Evolutionary conservation across 2,329 filamentous ascomycete genomes (phyloP).

Genomic region (Paraphoma sp.): DNA sequence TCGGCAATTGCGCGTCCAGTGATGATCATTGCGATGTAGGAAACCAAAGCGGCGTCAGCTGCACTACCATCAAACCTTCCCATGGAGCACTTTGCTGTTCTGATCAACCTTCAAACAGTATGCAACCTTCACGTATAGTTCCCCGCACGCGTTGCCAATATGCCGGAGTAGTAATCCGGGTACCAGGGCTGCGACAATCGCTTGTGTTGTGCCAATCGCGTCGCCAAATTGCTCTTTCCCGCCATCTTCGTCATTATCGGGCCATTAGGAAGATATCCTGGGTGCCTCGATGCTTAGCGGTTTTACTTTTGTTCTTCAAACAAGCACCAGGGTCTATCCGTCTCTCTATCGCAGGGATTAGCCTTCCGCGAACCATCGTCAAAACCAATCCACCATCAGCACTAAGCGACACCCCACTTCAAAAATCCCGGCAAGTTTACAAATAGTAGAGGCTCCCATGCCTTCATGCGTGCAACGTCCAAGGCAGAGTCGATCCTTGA

Average conservation of each 20-base stretch:
- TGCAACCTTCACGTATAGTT: no score
- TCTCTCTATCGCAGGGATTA: slow-evolving; percentile 30
- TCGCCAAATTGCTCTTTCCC: neutral
- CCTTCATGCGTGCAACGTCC: slow-evolving; percentile 13
- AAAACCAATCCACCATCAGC: slow-evolving; percentile 21
- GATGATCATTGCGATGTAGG: neutral
- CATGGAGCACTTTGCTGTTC: no score
- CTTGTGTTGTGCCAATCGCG: neutral
- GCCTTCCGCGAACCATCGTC: slow-evolving; percentile 22
- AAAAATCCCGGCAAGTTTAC: slow-evolving; percentile 16
- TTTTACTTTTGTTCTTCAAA: slow-evolving; percentile 26
- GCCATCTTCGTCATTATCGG: slow-evolving; percentile 18
- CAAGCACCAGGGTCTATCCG: slow-evolving; percentile 21
- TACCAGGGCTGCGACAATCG: no score
- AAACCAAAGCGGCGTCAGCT: neutral
- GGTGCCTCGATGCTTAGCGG: slow-evolving; percentile 7
- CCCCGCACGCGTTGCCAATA: no score
- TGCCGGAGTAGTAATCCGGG: no score
- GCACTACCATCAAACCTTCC: neutral
- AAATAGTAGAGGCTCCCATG: slow-evolving; percentile 22
- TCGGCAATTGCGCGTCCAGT: neutral
- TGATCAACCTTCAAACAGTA: no score
- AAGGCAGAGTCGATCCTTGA: slow-evolving; percentile 11
- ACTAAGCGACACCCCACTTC: slow-evolving; percentile 23
- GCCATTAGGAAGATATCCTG: slow-evolving; percentile 10